These are phyloP conservation scores for Cadophora sp. DNA, from an alignment of 2,329 filamentous ascomycete genomes.

Conservation along the genomic window DNA sequence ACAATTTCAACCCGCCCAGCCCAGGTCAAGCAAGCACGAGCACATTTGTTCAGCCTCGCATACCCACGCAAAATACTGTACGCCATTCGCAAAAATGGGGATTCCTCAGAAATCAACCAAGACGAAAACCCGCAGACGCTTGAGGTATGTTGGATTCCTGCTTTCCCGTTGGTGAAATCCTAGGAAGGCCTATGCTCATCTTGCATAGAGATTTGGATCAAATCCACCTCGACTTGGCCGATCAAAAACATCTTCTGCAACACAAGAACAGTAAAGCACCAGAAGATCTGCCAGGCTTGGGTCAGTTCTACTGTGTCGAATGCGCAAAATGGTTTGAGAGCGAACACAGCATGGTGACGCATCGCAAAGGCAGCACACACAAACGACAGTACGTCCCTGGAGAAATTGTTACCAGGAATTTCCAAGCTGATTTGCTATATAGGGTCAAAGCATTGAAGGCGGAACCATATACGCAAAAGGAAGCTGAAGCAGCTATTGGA, in stretches of 20 bases:
- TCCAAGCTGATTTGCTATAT: slow-evolving; percentile 19
- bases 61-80: neutral
- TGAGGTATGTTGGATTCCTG: slow-evolving; percentile 56
- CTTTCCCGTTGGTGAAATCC: neutral
- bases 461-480: slow-evolving; percentile 84
- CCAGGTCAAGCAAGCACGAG: neutral
- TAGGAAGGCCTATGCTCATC: neutral
- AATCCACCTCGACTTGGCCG: slow-evolving; percentile 81
- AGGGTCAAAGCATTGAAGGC: slow-evolving; percentile 85
- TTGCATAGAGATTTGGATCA: slow-evolving; percentile 84
- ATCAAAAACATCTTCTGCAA: slow-evolving; percentile 79
- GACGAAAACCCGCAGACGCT: slow-evolving; percentile 76
- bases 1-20: neutral
- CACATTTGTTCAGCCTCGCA: slow-evolving; percentile 2
- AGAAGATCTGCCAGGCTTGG: slow-evolving; percentile 89
- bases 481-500: slow-evolving; percentile 82
- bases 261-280: slow-evolving; percentile 79
- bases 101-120: slow-evolving; percentile 70
- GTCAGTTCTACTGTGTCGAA: slow-evolving; percentile 86
- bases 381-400: slow-evolving; percentile 73
- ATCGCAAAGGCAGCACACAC: slow-evolving; percentile 89
- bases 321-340: slow-evolving; percentile 98
- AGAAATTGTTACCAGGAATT: neutral
- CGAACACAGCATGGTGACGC: slow-evolving; percentile 75
- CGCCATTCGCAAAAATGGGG: slow-evolving; percentile 61